These are phyloP conservation scores for Stagonosporopsis chrysanthemi DNA, from an alignment of 2,329 filamentous ascomycete genomes.

Conservation along the genomic window DNA sequence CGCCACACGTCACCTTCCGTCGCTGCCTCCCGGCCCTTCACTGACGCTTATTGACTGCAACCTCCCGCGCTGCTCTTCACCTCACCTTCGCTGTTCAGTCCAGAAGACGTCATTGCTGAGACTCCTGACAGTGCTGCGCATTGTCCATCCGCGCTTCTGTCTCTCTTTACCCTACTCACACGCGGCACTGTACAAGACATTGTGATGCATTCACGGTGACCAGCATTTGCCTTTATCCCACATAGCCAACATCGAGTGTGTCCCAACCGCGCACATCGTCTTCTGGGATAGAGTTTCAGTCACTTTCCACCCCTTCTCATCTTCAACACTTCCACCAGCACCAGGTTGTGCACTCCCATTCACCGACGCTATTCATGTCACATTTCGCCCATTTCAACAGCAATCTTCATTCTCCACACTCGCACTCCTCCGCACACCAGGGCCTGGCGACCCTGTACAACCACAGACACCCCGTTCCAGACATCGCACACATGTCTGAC, in stretches of 20 bases:
- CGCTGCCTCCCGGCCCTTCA: constrained; percentile 10
- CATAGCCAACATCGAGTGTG: constrained; percentile 31
- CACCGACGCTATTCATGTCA: constrained; percentile 13
- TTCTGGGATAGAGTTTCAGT: constrained; percentile 26
- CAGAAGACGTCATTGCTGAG: constrained; percentile 19
- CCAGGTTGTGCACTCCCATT: constrained; percentile 26
- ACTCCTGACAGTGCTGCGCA: constrained; percentile 33
- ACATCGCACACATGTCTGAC: constrained; percentile 34
- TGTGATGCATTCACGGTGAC: constrained; percentile 45
- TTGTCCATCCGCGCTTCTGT: constrained; percentile 15
- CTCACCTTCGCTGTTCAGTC: not conserved
- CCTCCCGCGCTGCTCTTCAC: constrained; percentile 15
- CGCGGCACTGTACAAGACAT: constrained; percentile 18
- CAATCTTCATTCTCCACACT: constrained; percentile 17
- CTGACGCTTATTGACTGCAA: constrained; percentile 19
- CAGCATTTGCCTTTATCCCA: constrained; percentile 26
- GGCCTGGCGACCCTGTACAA: constrained; percentile 11
- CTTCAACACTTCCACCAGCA: constrained; percentile 14
- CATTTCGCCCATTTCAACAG: constrained; percentile 15
- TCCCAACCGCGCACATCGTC: constrained; percentile 21
- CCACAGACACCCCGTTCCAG: constrained; percentile 12
- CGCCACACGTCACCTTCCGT: constrained; percentile 23
- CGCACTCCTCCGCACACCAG: constrained; percentile 13
- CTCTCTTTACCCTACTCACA: constrained; percentile 8
- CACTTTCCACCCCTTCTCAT: constrained; percentile 17